Conservation (phyloP, 2,329 filamentous ascomycete genomes). For the Ophidiomyces ophidiicola region DNA sequence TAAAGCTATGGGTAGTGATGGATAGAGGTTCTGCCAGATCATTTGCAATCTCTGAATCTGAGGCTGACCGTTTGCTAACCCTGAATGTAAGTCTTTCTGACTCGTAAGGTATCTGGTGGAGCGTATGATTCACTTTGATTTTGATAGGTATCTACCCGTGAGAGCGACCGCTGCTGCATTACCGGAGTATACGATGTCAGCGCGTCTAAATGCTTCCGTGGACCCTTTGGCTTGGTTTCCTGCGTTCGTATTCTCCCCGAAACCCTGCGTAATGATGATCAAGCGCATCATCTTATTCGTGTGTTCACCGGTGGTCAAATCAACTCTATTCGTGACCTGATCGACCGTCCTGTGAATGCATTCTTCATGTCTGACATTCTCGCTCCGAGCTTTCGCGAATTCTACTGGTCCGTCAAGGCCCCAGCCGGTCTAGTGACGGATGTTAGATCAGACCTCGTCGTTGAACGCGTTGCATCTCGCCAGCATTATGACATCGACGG, state of each 20-base stretch:
- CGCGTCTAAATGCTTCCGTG: background rate
- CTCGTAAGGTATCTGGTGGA: background rate
- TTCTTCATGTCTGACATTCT: conserved; percentile 4
- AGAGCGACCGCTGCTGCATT: conserved; percentile 6
- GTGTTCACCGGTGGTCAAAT: conserved; percentile 9
- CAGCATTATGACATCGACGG: background rate
- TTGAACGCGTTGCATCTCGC: background rate
- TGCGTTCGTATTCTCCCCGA: conserved; percentile 9
- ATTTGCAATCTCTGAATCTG: background rate
- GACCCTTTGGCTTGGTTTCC: background rate
- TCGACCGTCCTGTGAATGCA: conserved; percentile 4
- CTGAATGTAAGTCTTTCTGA: background rate
- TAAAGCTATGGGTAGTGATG: conserved; percentile 4
- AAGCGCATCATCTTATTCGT: background rate
- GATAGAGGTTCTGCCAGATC: background rate
- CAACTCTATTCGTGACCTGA: background rate
- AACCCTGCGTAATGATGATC: background rate
- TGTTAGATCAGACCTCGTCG: background rate
- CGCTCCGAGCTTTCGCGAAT: conserved; percentile 1
- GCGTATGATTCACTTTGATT: background rate
- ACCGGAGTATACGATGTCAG: conserved; percentile 1
- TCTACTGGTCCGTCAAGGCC: conserved; percentile 3
- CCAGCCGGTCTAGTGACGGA: background rate
- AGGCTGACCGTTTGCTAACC: background rate
- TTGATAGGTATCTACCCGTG: conserved; percentile 5